Percentiles rank a stretch among this genome's conserved stretches.
These are phyloP conservation scores for Gentiana macrophylla DNA, from an alignment of 257 asterid genomes.

Conservation along the genomic window DNA sequence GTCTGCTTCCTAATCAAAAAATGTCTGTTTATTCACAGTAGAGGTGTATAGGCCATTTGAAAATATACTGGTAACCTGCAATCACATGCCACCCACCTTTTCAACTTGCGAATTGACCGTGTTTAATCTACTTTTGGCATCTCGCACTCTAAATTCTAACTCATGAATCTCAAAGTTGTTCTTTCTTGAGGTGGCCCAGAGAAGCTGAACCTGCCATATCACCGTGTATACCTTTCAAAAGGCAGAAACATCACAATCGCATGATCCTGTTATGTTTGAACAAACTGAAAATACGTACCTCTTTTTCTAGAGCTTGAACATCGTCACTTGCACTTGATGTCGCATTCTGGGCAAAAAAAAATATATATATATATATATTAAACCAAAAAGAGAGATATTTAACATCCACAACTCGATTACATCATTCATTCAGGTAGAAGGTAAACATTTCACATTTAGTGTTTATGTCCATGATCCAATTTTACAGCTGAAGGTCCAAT, in stretches of 20 bases:
- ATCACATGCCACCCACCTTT: slow-evolving; percentile 28
- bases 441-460: too few relatives aligned
- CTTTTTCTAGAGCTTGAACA: slow-evolving; percentile 44
- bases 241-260: neutral
- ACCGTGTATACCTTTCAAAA: slow-evolving; percentile 5
- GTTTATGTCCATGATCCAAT: too few relatives aligned
- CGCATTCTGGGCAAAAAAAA: slow-evolving; percentile 16
- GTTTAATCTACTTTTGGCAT: slow-evolving; percentile 46
- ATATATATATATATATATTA: too few relatives aligned
- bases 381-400: too few relatives aligned
- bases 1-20: neutral
- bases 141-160: slow-evolving; percentile 42
- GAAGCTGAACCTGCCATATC: slow-evolving; percentile 49
- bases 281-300: slow-evolving; percentile 29
- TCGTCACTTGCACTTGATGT: slow-evolving; percentile 18
- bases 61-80: neutral
- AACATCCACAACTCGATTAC: too few relatives aligned
- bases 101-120: slow-evolving; percentile 32
- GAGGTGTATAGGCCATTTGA: neutral
- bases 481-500: too few relatives aligned
- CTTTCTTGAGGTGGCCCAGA: slow-evolving; percentile 59
- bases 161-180: slow-evolving; percentile 57
- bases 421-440: too few relatives aligned
- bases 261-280: neutral
- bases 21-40: neutral